These are phyloP conservation scores for Alternaria brassicae DNA, from an alignment of 2,329 filamentous ascomycete genomes.

Conservation along the genomic window DNA sequence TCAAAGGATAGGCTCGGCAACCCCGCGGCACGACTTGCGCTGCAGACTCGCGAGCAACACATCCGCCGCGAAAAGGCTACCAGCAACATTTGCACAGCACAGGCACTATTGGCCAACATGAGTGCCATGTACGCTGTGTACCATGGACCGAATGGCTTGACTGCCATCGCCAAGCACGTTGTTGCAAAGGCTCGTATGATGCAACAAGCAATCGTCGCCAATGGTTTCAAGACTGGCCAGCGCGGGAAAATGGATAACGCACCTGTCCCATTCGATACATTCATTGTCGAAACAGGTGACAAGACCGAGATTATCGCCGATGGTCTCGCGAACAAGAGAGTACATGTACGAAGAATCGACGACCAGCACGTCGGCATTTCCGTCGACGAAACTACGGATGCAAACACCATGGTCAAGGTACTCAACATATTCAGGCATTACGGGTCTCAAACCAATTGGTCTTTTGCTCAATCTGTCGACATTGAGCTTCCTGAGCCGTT, in stretches of 20 bases:
- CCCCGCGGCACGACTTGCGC: constrained; percentile 79
- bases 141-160: constrained; percentile 84
- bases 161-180: constrained; percentile 80
- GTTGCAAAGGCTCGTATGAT: constrained; percentile 74
- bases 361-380: constrained; percentile 73
- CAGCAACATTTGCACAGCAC: constrained; percentile 95
- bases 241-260: constrained; percentile 64
- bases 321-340: constrained; percentile 57
- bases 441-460: constrained; percentile 31
- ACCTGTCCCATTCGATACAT: constrained; percentile 77
- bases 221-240: constrained; percentile 70
- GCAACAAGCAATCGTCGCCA: constrained; percentile 66
- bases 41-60: constrained; percentile 95
- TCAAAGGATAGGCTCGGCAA: constrained; percentile 89
- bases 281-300: constrained; percentile 66
- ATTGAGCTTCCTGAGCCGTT: constrained; percentile 61
- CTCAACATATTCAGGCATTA: constrained; percentile 58
- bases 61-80: constrained; percentile 96
- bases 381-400: constrained; percentile 75
- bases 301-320: constrained; percentile 61
- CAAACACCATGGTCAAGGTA: constrained; percentile 60
- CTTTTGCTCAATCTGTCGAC: constrained; percentile 22
- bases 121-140: constrained; percentile 93
- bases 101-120: constrained; percentile 94
- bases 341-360: constrained; percentile 70